Conservation (phyloP, 805 yeast species). For the Jamesozyma piceae region DNA sequence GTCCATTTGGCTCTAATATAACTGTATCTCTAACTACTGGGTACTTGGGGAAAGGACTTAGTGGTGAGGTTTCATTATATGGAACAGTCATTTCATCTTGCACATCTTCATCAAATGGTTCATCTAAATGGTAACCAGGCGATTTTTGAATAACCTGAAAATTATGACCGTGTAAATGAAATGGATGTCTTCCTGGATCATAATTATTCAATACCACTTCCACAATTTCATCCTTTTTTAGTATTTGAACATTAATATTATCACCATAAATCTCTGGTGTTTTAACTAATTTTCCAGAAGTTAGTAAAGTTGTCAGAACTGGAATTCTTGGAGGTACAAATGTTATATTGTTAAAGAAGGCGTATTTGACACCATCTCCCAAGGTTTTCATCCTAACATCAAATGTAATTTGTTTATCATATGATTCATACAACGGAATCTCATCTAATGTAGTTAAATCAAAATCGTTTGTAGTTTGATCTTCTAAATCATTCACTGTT, state of each 20-base stretch:
- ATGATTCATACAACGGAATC: constrained; percentile 41
- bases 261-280: constrained; percentile 64
- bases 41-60: constrained; percentile 40
- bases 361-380: constrained; percentile 68
- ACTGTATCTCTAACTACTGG: constrained; percentile 69
- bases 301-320: constrained; percentile 51
- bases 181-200: constrained; percentile 74
- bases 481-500: constrained; percentile 18
- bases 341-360: constrained; percentile 62
- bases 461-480: constrained; percentile 28
- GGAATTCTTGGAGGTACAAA: constrained; percentile 64
- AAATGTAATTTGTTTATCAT: constrained; percentile 53
- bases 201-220: constrained; percentile 71
- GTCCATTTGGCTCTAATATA: constrained; percentile 56
- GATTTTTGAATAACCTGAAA: constrained; percentile 56
- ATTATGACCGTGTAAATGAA: constrained; percentile 68
- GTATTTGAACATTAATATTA: constrained; percentile 53
- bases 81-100: constrained; percentile 36
- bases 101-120: constrained; percentile 16
- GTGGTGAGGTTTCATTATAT: constrained; percentile 39
- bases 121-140: constrained; percentile 41
- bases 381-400: constrained; percentile 58
- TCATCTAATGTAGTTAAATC: constrained; percentile 35
- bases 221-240: constrained; percentile 52
- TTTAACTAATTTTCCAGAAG: constrained; percentile 48